Evolutionary conservation across 257 asterid genomes (phyloP), one percentile per base, ranked within the genome.

Genomic region (Scutellaria minor): DNA sequence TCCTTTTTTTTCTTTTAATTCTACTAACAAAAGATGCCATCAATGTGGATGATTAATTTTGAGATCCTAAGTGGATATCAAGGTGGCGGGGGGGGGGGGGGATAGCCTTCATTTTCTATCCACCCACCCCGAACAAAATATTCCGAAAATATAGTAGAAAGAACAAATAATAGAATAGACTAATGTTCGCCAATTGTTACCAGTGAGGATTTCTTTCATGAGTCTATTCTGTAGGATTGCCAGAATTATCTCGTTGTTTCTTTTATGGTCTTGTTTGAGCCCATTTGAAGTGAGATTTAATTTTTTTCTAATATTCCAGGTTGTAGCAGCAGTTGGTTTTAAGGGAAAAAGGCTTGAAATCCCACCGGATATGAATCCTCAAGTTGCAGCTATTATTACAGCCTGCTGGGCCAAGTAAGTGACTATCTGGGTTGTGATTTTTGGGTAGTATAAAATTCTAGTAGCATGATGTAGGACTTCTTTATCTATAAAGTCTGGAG

Each of bases 301-400:
- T 67, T 39, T 62, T 44, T 62, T 59, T 56, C 48, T 79, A 46
- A 58, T 62, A 54, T 54, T 80, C 55, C 68, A 93, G 98, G 98
- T 93, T 77, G 93, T 90, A 63, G 96, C 93, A 66, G 98, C 98
- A 51, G 98, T 93, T 71, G 98, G 90, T 52, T 93, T 90, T 45
- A 79, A 87, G 82, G 81, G 83, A 31, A 90, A 84, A 80, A 83
- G 97, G 80, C 97, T 89, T 66, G 95, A 93, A 53, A 83, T 90
- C 59, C 98, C 98, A 12, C 63, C 62, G 35, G 89, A 85, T 66
- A 48, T 87, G 79, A 89, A 93, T 85, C 92, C 90, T 77, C 88
- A 82, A 74, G 78, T 93, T 72, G 96, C 93, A 58, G 82, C 83
- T 54, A 79, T 93, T 56, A 93, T 93, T 74, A 88, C 82, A 71